A percentile compares a stretch with the other conserved stretches of the same genome.
phyloP scores from a whole-genome alignment of 164 flowering plant genomes.

The Saururus chinensis region DNA sequence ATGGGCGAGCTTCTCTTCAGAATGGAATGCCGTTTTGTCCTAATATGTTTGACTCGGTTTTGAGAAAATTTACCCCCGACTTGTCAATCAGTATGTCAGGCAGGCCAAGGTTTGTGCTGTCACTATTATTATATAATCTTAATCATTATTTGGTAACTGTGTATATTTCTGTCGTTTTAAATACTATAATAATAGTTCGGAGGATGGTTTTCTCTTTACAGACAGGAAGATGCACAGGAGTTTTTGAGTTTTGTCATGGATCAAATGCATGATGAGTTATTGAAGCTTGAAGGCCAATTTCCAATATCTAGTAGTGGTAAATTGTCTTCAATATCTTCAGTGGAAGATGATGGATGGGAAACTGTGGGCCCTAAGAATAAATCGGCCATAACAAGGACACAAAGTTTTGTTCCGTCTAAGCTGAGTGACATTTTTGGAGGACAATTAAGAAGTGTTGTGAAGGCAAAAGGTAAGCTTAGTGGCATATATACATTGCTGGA shows the following conservation, averaged over 20 bases:
- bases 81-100: constrained; percentile 56
- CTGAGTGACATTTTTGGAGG: constrained; percentile 91
- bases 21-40: constrained; percentile 77
- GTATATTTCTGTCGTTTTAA: neutral
- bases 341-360: constrained; percentile 96
- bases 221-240: constrained; percentile 99
- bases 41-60: constrained; percentile 72
- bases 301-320: constrained; percentile 21
- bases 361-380: constrained; percentile 96
- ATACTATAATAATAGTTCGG: neutral
- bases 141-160: neutral
- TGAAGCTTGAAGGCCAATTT: constrained; percentile 59
- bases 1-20: constrained; percentile 28
- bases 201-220: constrained; percentile 6
- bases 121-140: neutral
- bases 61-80: constrained; percentile 85
- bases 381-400: constrained; percentile 89
- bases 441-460: constrained; percentile 79
- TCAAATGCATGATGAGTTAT: constrained; percentile 87
- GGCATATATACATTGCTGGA: neutral
- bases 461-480: constrained; percentile 54
- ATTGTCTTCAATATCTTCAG: constrained; percentile 42
- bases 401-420: constrained; percentile 70
- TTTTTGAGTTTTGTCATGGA: constrained; percentile 86
- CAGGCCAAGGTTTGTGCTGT: constrained; percentile 65